phyloP scores from a whole-genome alignment of 2,329 filamentous ascomycete genomes.

The Diplodia mutila region DNA sequence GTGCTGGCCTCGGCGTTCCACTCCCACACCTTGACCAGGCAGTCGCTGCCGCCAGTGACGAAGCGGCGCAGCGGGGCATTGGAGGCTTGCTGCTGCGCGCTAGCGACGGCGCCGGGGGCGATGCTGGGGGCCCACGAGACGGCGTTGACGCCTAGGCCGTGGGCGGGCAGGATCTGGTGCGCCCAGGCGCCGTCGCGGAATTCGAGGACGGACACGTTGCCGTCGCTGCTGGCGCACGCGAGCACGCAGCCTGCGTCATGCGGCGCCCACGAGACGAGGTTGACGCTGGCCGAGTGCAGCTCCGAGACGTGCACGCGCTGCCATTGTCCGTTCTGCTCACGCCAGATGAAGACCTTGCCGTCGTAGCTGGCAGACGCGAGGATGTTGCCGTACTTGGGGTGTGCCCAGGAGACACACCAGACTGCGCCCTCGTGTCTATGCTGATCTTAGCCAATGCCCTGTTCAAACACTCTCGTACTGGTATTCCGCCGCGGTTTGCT shows the following conservation, averaged over 20 bases:
- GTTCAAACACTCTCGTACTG: neutral
- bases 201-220: constrained; percentile 89
- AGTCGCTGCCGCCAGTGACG: constrained; percentile 94
- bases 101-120: constrained; percentile 81
- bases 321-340: constrained; percentile 68
- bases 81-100: constrained; percentile 59
- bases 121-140: constrained; percentile 93
- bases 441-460: constrained; percentile 2
- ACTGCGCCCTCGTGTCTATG: constrained; percentile 91
- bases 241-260: constrained; percentile 94
- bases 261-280: constrained; percentile 96
- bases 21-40: constrained; percentile 89
- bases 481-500: constrained; percentile 32
- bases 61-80: constrained; percentile 72
- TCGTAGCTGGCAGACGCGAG: constrained; percentile 95
- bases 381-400: constrained; percentile 98
- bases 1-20: constrained; percentile 62
- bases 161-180: constrained; percentile 85
- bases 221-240: constrained; percentile 91
- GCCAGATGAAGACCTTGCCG: constrained; percentile 98
- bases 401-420: constrained; percentile 97
- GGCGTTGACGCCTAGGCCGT: constrained; percentile 92
- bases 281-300: constrained; percentile 93
- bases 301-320: constrained; percentile 91
- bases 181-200: constrained; percentile 96